Base-by-base conservation (phyloP, 192 early-diverging fungal genomes). In the Coemansia sp. region DNA sequence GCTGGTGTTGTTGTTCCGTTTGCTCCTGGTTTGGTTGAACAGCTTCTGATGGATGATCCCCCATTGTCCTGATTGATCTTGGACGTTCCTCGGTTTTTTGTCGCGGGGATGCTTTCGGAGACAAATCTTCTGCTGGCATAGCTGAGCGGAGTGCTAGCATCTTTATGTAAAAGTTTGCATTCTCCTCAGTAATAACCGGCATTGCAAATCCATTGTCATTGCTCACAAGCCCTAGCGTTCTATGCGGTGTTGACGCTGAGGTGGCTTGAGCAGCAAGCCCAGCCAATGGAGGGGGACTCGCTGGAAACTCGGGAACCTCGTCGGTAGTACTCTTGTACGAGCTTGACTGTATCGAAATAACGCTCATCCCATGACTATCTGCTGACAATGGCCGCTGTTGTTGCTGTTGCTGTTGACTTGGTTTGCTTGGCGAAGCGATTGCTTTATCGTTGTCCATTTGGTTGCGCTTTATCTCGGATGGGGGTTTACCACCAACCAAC, bases 111-210 rank as follows among this genome's bases (percentile, higher is more conserved):
- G 21, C 32, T 18, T 59, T 54, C 38, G 73, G 52, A 13, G 73
- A 64, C 48, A 75, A 64, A 48, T 71, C 70, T 59, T 61, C 70
- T 6, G 58, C 38, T 0, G 67, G 67, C 52, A 66, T 52, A 11
- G 44, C 23, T 5, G 77, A 67, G 10, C 78, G 78, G 23, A 69
- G 61, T 1, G 66, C 44, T 32, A 81, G 53, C 78, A 81, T 72
- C 23, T 62, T 69, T 5, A 63, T 59, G 26, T 72, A 75, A 40
- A 75, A 72, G 16, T 73, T 41, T 5, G 38, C 68, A n/a, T 65
- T 66, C 9, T 71, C 59, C 43, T 78, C 70, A 12, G 44, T 63
- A n/a, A 68, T 68, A n/a, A 49, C 67, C 6, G 75, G 70, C 58
- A 65, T 62, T 16, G 68, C 64, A 54, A 70, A 67, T 23, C 48